A percentile compares a stretch with the other conserved stretches of the same genome.
These are phyloP conservation scores for Epichloe uncinata DNA, from an alignment of 2,329 filamentous ascomycete species.

Conservation along the genomic window DNA sequence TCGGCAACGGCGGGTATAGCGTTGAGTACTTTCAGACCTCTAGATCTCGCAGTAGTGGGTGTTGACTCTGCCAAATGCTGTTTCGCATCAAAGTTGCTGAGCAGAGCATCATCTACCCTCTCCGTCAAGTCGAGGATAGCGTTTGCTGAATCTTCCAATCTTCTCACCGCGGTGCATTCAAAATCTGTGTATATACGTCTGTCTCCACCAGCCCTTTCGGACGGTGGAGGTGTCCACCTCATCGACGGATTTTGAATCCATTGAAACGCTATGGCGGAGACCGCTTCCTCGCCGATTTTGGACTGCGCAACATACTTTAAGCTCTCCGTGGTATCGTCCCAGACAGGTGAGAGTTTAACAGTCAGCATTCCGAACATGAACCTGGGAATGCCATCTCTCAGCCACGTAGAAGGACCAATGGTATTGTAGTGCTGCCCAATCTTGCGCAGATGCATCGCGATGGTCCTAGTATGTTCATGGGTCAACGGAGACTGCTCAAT, in stretches of 20 bases:
- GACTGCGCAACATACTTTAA: constrained; percentile 62
- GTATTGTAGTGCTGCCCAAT: constrained; percentile 52
- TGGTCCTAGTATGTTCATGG: constrained; percentile 59
- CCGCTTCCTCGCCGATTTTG: constrained; percentile 56
- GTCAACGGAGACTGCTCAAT: constrained; percentile 70
- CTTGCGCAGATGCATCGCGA: constrained; percentile 78
- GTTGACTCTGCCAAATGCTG: constrained; percentile 41
- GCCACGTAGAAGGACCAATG: constrained; percentile 45
- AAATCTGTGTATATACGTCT: constrained; percentile 53
- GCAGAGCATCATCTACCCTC: constrained; percentile 43
- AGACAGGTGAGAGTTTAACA: constrained; percentile 69
- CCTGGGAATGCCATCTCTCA: constrained; percentile 58
- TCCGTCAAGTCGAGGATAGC: constrained; percentile 39
- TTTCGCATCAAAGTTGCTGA: constrained; percentile 48
- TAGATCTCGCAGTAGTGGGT: constrained; percentile 49
- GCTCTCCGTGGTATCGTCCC: constrained; percentile 69
- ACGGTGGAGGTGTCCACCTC: constrained; percentile 33
- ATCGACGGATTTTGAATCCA: constrained; percentile 57
- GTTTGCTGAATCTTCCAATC: constrained; percentile 38
- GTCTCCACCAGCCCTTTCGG: constrained; percentile 20
- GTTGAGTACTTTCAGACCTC: constrained; percentile 67
- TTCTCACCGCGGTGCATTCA: constrained; percentile 64
- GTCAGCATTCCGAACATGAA: constrained; percentile 87
- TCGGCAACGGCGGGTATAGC: constrained; percentile 67
- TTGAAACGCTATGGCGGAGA: constrained; percentile 59